phyloP scores from a whole-genome alignment of 1,284 basidiomycete genomes.

The Polyporus tsugae region DNA sequence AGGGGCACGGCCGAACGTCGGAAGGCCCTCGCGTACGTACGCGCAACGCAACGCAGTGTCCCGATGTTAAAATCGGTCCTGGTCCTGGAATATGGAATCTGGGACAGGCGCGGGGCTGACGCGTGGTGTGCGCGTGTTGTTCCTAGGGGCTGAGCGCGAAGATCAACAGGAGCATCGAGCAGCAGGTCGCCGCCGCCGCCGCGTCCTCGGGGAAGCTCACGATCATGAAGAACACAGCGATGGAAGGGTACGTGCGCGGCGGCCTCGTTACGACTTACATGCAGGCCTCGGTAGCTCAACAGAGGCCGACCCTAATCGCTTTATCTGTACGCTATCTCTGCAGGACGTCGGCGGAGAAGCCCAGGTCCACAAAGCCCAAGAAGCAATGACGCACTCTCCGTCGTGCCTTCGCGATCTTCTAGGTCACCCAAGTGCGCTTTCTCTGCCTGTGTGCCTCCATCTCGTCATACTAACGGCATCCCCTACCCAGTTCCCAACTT shows the following conservation, averaged over 20 bases:
- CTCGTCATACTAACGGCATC: conserved; percentile 8
- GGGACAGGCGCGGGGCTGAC: conserved; percentile 9
- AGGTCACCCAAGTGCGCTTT: conserved; percentile 17
- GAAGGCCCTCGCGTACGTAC: conserved; percentile 1
- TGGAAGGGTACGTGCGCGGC: conserved; percentile 54
- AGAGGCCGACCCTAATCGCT: not conserved
- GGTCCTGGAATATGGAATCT: not conserved
- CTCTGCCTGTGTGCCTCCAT: conserved; percentile 6
- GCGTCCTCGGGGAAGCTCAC: conserved; percentile 86
- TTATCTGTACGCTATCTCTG: conserved; percentile 7
- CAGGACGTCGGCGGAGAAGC: conserved; percentile 32
- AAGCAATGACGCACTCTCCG: conserved; percentile 28
- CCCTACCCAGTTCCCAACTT: not conserved
- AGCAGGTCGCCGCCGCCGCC: conserved; percentile 88
- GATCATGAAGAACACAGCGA: conserved; percentile 79
- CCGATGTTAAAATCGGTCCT: not conserved
- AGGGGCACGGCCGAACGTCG: not conserved
- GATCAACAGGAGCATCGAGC: conserved; percentile 90
- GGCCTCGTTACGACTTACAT: conserved; percentile 6
- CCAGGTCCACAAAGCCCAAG: conserved; percentile 29
- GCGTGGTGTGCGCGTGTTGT: conserved; percentile 10
- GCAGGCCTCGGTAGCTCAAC: conserved; percentile 4
- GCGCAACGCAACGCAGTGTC: not conserved
- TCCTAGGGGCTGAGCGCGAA: conserved; percentile 81
- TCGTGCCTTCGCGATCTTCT: not conserved